phyloP scores from a whole-genome alignment of 805 yeast genomes.

The Clavispora asparagi region DNA sequence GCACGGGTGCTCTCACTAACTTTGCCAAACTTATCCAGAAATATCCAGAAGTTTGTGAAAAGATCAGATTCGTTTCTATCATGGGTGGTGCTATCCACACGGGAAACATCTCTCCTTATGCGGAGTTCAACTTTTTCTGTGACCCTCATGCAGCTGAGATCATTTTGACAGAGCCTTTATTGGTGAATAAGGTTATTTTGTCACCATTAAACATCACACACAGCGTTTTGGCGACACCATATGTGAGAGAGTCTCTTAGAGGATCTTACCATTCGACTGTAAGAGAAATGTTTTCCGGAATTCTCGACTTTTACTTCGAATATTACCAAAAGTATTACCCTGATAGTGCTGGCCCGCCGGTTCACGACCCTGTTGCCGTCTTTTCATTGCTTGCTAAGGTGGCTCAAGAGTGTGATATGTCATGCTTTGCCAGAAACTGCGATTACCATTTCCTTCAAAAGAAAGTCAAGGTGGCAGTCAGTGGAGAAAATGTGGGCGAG shows the following conservation, averaged over 20 bases:
- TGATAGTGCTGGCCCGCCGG: slow-evolving; percentile 11
- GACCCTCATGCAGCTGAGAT: slow-evolving; percentile 73
- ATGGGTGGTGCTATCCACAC: slow-evolving; percentile 72
- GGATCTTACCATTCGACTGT: slow-evolving; percentile 4
- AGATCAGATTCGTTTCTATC: slow-evolving; percentile 51
- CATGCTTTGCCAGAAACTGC: slow-evolving; percentile 12
- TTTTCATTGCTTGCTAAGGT: slow-evolving; percentile 10
- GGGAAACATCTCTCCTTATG: slow-evolving; percentile 47
- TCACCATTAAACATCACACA: slow-evolving; percentile 71
- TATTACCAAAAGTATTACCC: slow-evolving; percentile 8
- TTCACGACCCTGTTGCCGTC: slow-evolving; percentile 16
- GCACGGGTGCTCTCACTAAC: slow-evolving; percentile 78
- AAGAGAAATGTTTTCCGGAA: slow-evolving; percentile 7
- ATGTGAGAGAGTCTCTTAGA: slow-evolving; percentile 19
- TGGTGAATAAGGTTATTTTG: slow-evolving; percentile 48
- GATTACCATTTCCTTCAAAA: slow-evolving; percentile 24
- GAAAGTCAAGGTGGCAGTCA: slow-evolving; percentile 18
- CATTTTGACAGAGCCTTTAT: slow-evolving; percentile 43
- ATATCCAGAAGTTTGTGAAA: slow-evolving; percentile 49
- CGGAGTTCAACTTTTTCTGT: slow-evolving; percentile 72
- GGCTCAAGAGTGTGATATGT: slow-evolving; percentile 3
- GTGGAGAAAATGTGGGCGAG: slow-evolving; percentile 30
- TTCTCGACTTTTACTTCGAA: slow-evolving; percentile 8
- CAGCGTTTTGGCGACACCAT: slow-evolving; percentile 45
- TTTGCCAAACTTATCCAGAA: slow-evolving; percentile 49